Percentiles rank a stretch among this genome's conserved stretches.
Evolutionary conservation across 305 asterid species (phyloP).

Genomic region (Solanum hybrid): DNA sequence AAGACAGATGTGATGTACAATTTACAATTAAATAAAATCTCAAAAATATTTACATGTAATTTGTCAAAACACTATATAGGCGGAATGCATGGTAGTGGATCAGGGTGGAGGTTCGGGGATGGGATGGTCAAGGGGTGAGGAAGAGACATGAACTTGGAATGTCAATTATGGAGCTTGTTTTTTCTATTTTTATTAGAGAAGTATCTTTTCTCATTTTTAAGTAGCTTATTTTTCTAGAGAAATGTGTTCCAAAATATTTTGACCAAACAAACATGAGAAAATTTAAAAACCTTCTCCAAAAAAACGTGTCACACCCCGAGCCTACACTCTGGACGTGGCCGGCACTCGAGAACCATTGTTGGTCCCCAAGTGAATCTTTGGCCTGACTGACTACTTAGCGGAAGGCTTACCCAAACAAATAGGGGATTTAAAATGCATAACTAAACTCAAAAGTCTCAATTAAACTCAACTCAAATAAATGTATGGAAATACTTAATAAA

Average conservation of each 20-base stretch:
- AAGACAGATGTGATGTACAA: background rate
- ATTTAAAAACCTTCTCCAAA: background rate
- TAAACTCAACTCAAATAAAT: too few species aligned
- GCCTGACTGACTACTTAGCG: too few species aligned
- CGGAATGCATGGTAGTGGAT: background rate
- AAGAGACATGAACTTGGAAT: background rate
- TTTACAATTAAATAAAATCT: background rate
- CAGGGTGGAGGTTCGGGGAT: background rate
- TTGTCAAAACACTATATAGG: background rate
- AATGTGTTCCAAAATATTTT: background rate
- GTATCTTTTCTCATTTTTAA: too few species aligned
- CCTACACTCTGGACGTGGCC: too few species aligned
- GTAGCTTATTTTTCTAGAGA: background rate
- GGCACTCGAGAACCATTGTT: too few species aligned
- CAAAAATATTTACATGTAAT: background rate
- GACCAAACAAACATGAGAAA: background rate
- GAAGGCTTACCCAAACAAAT: too few species aligned
- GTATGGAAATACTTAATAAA: too few species aligned
- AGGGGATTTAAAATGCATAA: too few species aligned
- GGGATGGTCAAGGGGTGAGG: background rate
- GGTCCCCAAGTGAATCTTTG: too few species aligned
- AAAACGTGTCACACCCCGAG: too few species aligned
- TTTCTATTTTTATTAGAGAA: background rate
- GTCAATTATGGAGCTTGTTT: background rate
- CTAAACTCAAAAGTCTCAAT: too few species aligned